Evolutionary conservation across 306 rosid species (phyloP).

Genomic region (Vigna unguiculata): DNA sequence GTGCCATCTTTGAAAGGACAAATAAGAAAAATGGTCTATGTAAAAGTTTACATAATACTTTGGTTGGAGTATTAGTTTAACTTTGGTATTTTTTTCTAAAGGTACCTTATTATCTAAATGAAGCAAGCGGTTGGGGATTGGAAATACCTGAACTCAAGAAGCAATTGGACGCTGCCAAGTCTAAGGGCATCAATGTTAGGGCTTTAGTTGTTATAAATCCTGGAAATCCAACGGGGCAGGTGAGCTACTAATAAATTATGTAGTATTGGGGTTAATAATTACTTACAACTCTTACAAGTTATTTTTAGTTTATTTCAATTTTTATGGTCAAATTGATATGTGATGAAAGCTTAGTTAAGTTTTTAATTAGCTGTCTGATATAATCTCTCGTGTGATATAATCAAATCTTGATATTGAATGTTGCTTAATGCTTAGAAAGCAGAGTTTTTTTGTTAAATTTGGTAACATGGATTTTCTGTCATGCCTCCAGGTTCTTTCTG

Average conservation of each 20-base stretch:
- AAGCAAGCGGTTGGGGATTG: conserved; percentile 89
- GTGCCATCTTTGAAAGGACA: conserved; percentile 34
- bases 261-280: background rate
- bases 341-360: background rate
- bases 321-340: background rate
- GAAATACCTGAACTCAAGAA: conserved; percentile 74
- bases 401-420: background rate
- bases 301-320: conserved; percentile 2
- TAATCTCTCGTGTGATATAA: no score
- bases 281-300: background rate
- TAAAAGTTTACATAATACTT: background rate
- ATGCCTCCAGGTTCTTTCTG: conserved; percentile 51
- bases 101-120: conserved; percentile 94
- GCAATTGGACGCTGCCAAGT: conserved; percentile 77
- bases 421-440: conserved; percentile 6
- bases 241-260: conserved; percentile 43
- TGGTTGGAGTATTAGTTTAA: conserved; percentile 33
- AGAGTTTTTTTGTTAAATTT: conserved; percentile 22
- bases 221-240: conserved; percentile 99
- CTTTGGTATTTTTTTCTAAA: conserved; percentile 36
- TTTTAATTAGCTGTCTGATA: background rate
- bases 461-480: conserved; percentile 21
- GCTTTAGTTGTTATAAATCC: conserved; percentile 97
- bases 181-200: conserved; percentile 81
- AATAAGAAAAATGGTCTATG: conserved; percentile 19